Percentiles rank a stretch among this genome's conserved stretches.
phyloP scores from a whole-genome alignment of 2,329 filamentous ascomycete species.

The Penicillium freii region DNA sequence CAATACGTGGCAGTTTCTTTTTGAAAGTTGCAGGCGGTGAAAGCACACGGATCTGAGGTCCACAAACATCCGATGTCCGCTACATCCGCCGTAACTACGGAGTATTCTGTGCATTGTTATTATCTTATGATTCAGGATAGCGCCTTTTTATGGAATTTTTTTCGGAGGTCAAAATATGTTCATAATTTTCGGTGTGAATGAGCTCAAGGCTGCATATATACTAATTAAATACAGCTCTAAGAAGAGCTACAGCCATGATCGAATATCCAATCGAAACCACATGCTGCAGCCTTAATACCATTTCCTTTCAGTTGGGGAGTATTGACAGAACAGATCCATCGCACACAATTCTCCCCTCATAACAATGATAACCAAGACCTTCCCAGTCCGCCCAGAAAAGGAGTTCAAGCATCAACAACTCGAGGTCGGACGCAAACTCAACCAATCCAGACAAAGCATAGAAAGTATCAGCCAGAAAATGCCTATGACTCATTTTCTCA shows the following conservation, averaged over 20 bases:
- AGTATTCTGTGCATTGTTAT: neutral
- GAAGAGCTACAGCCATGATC: slow-evolving; percentile 4
- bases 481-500: slow-evolving; percentile 17
- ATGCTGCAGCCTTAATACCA: slow-evolving; percentile 12
- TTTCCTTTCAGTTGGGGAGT: slow-evolving; percentile 3
- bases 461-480: slow-evolving; percentile 8
- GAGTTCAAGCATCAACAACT: slow-evolving; percentile 40
- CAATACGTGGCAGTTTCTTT: slow-evolving; percentile 9
- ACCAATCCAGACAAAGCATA: slow-evolving; percentile 20
- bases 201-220: slow-evolving; percentile 12
- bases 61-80: neutral
- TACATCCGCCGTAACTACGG: no score
- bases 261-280: slow-evolving; percentile 17
- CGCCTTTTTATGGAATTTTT: neutral
- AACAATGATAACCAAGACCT: neutral
- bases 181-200: neutral
- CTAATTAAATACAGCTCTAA: neutral
- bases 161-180: neutral
- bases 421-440: slow-evolving; percentile 38
- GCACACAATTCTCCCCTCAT: slow-evolving; percentile 3
- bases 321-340: slow-evolving; percentile 20
- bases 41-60: neutral
- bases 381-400: slow-evolving; percentile 18
- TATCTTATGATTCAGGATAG: neutral
- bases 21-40: slow-evolving; percentile 20